Base-by-base conservation (phyloP, 2,329 filamentous ascomycete species). In the Tolypocladium tundrense region DNA sequence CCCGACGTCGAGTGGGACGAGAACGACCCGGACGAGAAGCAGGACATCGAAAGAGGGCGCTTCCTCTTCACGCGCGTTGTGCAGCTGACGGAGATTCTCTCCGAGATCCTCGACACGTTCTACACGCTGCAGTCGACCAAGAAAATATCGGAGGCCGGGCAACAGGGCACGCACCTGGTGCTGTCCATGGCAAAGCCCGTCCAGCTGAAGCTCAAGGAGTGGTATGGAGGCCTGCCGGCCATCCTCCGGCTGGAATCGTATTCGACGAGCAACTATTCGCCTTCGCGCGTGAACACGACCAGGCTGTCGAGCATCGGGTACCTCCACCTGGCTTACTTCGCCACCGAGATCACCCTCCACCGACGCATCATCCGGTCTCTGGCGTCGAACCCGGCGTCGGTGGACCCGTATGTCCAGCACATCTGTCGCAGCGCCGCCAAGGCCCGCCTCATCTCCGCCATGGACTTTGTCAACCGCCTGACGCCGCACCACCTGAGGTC, bases 391-490 rank as follows among this genome's bases (percentile, higher is more conserved):
- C 63, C 72, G 5, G 68, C 71, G 8, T 67, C 71, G 4, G 78
- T 86, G 43, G 90, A 96, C 68, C 82, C 87, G 0, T 96, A 97
- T 66, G 85, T 96, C 54, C 83, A 91, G 57, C 90, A 95, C 72
- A 96, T 97, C 65, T 96, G 92, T 73, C 91, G 93, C 56, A 92
- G 88, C 58, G 93, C 93, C 4, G 93, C 93, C 56, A 97, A 97
- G 72, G 95, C 93, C 0, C 88, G 93, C 7, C 81, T 97, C 40
- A 96, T 97, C 68, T 95, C 90, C 27, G 91, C 92, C 62, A 96
- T 97, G 89, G 93, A 97, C 70, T 96, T 97, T 72, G 91, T 96
- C 66, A 97, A 97, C 73, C 87, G 93, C 0, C 82, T 97, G 39
- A 91, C 88, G 51, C 90, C 91, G 0, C 84, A 87, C 41, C 92